Evolutionary conservation across 2,329 filamentous ascomycete species (phyloP).

Genomic region (Calonectria ilicicola): DNA sequence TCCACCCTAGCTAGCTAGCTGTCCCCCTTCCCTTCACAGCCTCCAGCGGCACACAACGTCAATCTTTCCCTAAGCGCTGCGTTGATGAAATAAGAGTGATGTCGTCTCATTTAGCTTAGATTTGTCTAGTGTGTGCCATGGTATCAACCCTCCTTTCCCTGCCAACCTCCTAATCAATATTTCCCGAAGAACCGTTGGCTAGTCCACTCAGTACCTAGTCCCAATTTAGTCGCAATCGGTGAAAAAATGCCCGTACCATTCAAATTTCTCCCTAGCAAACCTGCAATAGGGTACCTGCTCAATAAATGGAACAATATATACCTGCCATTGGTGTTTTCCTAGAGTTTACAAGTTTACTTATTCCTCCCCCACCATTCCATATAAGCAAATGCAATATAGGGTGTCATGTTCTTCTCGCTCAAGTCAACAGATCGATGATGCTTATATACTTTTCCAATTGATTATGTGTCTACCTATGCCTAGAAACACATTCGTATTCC

Average conservation of each 20-base stretch:
- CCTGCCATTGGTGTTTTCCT: no score
- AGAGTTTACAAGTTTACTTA: no score
- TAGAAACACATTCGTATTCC: not conserved
- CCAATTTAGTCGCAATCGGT: not conserved
- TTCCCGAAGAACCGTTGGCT: not conserved
- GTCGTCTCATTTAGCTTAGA: no score
- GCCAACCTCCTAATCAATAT: not conserved
- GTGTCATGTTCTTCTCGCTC: not conserved
- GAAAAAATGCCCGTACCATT: not conserved
- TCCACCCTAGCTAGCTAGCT: not conserved
- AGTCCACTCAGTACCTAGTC: not conserved
- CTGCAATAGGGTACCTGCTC: not conserved
- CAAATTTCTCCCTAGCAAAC: not conserved
- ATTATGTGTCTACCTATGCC: not conserved
- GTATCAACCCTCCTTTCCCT: no score
- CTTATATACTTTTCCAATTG: not conserved
- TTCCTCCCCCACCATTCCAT: not conserved
- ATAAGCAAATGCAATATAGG: not conserved
- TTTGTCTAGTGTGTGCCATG: no score
- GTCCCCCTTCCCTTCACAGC: not conserved
- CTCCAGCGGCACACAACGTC: not conserved
- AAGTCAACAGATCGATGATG: not conserved
- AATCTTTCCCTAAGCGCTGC: no score
- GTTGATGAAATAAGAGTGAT: no score
- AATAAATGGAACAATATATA: not conserved